A percentile compares a stretch with the other conserved stretches of the same genome.
Evolutionary conservation across 371 early-diverging fungal genomes (phyloP).

Genomic region (Actinomucor elegans): DNA sequence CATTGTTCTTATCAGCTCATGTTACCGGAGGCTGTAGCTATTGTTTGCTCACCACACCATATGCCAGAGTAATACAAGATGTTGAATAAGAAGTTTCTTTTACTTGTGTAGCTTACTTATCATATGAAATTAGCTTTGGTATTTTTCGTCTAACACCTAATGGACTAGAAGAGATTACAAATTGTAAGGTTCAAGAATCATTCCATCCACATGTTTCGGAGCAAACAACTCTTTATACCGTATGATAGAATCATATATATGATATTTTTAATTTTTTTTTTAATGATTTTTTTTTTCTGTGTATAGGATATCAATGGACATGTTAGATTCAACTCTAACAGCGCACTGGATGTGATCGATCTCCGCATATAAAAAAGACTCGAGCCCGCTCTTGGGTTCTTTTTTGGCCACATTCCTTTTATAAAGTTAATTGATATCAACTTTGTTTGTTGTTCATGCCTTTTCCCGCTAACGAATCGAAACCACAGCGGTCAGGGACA

Average conservation of each 20-base stretch:
- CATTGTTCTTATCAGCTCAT: conserved; percentile 89
- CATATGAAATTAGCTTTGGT: conserved; percentile 11
- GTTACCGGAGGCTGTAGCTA: conserved; percentile 93
- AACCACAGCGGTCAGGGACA: too few species aligned
- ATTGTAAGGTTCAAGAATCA: neutral
- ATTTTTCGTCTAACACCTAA: conserved; percentile 7
- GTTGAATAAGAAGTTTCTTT: too few species aligned
- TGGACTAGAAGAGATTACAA: conserved; percentile 6
- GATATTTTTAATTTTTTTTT: too few species aligned
- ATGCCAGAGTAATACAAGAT: conserved; percentile 57
- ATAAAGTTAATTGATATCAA: too few species aligned
- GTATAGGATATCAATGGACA: neutral
- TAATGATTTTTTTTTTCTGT: too few species aligned
- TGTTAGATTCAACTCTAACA: neutral
- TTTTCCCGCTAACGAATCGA: too few species aligned
- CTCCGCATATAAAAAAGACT: too few species aligned
- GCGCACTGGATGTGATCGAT: neutral
- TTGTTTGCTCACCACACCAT: conserved; percentile 82
- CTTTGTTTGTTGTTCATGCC: too few species aligned
- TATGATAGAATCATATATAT: neutral
- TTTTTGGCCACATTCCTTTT: conserved; percentile 18
- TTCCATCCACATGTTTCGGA: conserved; percentile 7
- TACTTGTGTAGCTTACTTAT: neutral
- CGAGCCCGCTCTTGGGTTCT: conserved; percentile 7
- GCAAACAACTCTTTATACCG: neutral